phyloP scores from a whole-genome alignment of 345 rosid genomes.

The Rhodamnia rubescens region DNA sequence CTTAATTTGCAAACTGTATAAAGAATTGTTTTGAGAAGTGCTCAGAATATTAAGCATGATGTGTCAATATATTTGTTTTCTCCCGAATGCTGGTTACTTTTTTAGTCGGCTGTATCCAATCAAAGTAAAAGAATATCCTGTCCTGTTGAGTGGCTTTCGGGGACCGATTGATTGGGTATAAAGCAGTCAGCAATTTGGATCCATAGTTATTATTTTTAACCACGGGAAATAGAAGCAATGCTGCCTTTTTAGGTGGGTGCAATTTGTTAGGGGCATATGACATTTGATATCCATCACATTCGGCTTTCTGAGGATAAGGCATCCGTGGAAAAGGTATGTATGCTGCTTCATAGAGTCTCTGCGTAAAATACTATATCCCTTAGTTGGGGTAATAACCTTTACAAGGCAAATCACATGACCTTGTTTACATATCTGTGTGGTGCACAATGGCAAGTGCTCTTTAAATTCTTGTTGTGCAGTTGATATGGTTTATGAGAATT shows the following conservation, averaged over 20 bases:
- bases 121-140: not conserved
- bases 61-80: not conserved
- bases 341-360: not conserved
- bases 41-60: not conserved
- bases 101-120: not conserved
- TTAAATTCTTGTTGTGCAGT: not conserved
- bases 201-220: not conserved
- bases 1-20: conserved; percentile 29
- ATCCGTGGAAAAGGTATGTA: not conserved
- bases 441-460: not conserved
- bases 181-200: not conserved
- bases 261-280: not conserved
- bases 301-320: not conserved
- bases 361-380: not conserved
- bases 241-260: not conserved
- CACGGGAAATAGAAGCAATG: not conserved
- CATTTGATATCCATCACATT: not conserved
- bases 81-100: not conserved
- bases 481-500: not conserved
- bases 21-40: conserved; percentile 11
- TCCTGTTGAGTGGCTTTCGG: not conserved
- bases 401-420: not conserved
- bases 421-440: not conserved
- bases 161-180: not conserved
- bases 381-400: not conserved